Base-by-base conservation (phyloP, 2,329 filamentous ascomycete genomes). In the Diaporthe vexans region DNA sequence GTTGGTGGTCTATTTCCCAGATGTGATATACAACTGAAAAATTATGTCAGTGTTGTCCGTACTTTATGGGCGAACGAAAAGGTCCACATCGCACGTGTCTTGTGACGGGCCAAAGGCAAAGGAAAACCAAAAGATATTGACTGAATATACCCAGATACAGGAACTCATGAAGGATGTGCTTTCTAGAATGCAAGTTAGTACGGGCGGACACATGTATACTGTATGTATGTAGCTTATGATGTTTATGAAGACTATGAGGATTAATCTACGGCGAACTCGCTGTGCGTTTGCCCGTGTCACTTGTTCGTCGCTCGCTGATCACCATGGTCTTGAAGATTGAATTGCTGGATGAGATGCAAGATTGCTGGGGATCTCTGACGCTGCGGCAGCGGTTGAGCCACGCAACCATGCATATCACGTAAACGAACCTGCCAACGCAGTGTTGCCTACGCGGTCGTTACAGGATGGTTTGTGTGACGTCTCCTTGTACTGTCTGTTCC, bases 141-240 rank as follows among this genome's bases (percentile, higher is more conserved):
- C 24, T 37, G 57, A 61, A 72, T 72, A 72, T 63, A 72, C 70
- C 70, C 70, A 72, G 57, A 72, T 61, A 72, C 46, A 72, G 57
- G 54, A 59, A 61, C 11, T 61, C 24, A 26, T 54, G 24, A 43
- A 10, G 68, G 35, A 46, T 24, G 19, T 56, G 35, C 35, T 59
- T 71, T 29, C 57, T 68, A 68, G 63, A 68, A 54, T 68, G 63
- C 63, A 68, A 68, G 63, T 68, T 40, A 24, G 63, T 54, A 29
- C n/a, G 35, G 63, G 63, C 63, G n/a, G 48, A 24, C 63, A 68
- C 63, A 29, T 52, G 29, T 54, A 15, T 48, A 68, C 46, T 68
- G 63, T 68, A 68, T 40, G 63, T 67, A 67, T 54, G 40, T 46
- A 52, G n/a, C 70, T 72, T 63, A 72, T 19, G 70, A 72, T 40